These are phyloP conservation scores for Picea abies DNA, from an alignment of 83 land plant species.

Conservation along the genomic window DNA sequence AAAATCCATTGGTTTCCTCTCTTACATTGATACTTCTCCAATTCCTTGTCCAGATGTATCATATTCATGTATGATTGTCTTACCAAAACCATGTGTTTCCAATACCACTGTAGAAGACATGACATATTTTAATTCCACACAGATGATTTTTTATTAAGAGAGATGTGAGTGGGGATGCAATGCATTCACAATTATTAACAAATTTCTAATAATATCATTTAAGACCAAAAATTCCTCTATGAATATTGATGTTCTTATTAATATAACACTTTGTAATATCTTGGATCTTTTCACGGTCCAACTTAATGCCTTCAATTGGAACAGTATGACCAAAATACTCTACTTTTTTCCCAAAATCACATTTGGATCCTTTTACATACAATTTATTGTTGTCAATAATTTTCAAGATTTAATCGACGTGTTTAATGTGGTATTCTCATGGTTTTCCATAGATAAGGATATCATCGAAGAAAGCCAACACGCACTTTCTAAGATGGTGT, in stretches of 20 bases:
- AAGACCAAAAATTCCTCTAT: not conserved
- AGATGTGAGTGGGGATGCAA: not conserved
- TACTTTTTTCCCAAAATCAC: too few relatives aligned
- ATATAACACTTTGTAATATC: not conserved
- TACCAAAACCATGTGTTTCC: too few relatives aligned
- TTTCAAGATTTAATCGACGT: not conserved
- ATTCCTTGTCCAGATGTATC: not conserved
- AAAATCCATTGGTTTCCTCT: too few relatives aligned
- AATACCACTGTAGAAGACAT: too few relatives aligned
- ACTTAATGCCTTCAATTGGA: not conserved
- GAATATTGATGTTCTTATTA: not conserved
- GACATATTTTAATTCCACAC: not conserved
- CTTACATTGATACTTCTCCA: not conserved
- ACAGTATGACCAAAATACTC: not conserved
- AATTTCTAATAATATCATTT: not conserved
- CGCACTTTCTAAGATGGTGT: not conserved
- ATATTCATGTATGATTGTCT: too few relatives aligned
- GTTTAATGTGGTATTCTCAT: not conserved
- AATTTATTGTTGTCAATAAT: too few relatives aligned
- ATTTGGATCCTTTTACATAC: too few relatives aligned
- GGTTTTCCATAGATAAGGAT: not conserved
- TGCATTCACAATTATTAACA: too few relatives aligned
- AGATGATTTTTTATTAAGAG: too few relatives aligned
- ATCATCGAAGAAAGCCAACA: not conserved
- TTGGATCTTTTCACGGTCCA: not conserved